Percentiles rank a stretch among this genome's conserved stretches.
These are phyloP conservation scores for Veloporphyrellus conicus DNA, from an alignment of 1,284 basidiomycete species.

Conservation along the genomic window DNA sequence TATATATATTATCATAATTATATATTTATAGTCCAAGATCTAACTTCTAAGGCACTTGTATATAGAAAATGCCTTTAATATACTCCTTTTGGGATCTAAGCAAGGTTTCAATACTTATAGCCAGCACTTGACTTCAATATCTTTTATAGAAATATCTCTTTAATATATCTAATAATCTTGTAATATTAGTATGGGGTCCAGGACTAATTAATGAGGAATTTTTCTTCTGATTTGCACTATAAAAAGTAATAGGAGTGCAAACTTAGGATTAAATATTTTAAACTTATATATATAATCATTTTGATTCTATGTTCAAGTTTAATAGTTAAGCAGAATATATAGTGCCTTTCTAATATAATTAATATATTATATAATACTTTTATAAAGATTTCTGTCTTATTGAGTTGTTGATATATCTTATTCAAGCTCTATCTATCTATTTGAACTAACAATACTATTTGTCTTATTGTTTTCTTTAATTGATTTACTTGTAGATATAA, in stretches of 20 bases:
- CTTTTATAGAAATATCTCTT: not conserved
- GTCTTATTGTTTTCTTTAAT: constrained; percentile 4
- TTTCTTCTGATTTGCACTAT: not conserved
- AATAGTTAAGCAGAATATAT: constrained; percentile 7
- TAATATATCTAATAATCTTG: not conserved
- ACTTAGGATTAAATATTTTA: constrained; percentile 1
- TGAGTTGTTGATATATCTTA: constrained; percentile 6
- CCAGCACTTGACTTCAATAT: no score
- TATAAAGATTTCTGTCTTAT: constrained; percentile 1
- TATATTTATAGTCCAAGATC: no score
- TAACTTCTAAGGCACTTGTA: no score
- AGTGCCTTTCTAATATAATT: constrained; percentile 7
- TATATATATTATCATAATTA: no score
- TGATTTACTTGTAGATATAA: not conserved
- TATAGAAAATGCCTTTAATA: no score
- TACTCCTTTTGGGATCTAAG: no score
- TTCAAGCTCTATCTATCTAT: not conserved
- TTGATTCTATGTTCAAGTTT: not conserved
- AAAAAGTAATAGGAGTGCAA: not conserved
- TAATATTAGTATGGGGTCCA: constrained; percentile 6
- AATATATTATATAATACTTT: constrained; percentile 8
- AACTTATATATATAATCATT: not conserved
- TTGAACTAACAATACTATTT: not conserved
- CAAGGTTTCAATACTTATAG: no score
- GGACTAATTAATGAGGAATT: constrained; percentile 9